phyloP scores from a whole-genome alignment of 2,329 filamentous ascomycete species.

The Colletotrichum sublineola region DNA sequence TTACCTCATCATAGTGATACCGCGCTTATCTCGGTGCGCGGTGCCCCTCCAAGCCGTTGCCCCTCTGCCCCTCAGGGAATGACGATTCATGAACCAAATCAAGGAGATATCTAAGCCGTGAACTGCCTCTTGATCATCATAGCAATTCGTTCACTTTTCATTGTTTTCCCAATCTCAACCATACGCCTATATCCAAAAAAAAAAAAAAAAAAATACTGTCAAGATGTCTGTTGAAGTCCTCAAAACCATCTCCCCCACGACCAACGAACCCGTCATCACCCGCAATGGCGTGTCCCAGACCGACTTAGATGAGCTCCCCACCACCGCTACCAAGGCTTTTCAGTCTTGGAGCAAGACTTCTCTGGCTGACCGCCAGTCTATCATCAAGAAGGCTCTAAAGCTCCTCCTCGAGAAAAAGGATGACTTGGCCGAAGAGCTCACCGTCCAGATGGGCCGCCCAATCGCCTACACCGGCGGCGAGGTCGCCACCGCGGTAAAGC shows the following conservation, averaged over 20 bases:
- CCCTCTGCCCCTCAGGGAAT: constrained; percentile 41
- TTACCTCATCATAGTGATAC: constrained; percentile 36
- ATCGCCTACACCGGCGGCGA: constrained; percentile 89
- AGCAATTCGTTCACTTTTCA: neutral
- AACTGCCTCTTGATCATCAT: constrained; percentile 24
- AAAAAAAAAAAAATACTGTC: constrained; percentile 28
- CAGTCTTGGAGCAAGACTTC: constrained; percentile 80
- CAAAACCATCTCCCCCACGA: constrained; percentile 89
- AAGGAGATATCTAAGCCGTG: constrained; percentile 33
- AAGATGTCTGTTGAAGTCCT: constrained; percentile 75
- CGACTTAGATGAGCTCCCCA: constrained; percentile 80
- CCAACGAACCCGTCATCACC: constrained; percentile 85
- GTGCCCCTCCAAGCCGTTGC: constrained; percentile 28
- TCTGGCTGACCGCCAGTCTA: constrained; percentile 80
- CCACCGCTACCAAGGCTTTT: constrained; percentile 81
- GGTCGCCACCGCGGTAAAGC: constrained; percentile 85
- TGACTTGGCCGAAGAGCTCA: constrained; percentile 86
- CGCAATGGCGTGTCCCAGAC: constrained; percentile 79
- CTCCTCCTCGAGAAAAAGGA: constrained; percentile 79
- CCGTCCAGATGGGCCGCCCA: constrained; percentile 94
- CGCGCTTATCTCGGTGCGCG: constrained; percentile 18
- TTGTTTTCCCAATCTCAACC: constrained; percentile 3
- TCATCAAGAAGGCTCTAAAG: constrained; percentile 84
- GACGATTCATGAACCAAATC: constrained; percentile 35
- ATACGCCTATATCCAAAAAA: neutral